These are phyloP conservation scores for Cladosporium sphaerospermum DNA, from an alignment of 2,329 filamentous ascomycete genomes.

Conservation along the genomic window DNA sequence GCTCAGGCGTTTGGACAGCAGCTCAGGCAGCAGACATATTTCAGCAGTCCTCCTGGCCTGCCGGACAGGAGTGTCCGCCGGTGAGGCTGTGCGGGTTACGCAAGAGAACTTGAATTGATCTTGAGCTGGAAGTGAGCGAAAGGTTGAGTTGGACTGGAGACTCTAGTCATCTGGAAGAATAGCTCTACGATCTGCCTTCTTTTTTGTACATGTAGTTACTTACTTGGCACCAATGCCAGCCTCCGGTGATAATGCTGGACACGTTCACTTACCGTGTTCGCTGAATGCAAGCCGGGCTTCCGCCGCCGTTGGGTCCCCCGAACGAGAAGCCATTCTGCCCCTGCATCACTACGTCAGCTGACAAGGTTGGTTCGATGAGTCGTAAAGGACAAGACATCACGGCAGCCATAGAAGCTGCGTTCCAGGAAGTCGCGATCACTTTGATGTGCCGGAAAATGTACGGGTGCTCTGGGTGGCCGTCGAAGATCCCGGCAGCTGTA, in stretches of 20 bases:
- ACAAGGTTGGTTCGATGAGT: background rate
- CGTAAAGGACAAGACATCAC: too few species aligned
- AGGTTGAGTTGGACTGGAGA: background rate
- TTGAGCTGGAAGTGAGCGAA: background rate
- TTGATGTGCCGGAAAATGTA: background rate
- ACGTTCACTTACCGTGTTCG: too few species aligned
- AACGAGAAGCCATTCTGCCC: too few species aligned
- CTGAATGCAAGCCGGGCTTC: too few species aligned
- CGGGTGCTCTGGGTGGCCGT: background rate
- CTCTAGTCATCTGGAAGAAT: background rate
- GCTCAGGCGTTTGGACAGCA: conserved; percentile 2
- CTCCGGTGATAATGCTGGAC: background rate
- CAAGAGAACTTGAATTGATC: background rate
- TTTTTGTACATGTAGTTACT: background rate
- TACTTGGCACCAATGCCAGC: background rate
- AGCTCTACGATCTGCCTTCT: background rate
- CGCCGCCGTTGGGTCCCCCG: too few species aligned
- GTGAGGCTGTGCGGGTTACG: background rate
- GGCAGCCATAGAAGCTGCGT: too few species aligned
- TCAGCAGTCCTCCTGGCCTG: conserved; percentile 10
- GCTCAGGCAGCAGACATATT: conserved; percentile 13
- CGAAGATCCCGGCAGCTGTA: background rate
- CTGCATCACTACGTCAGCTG: background rate
- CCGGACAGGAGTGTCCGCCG: background rate
- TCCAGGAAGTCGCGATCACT: too few species aligned